These are phyloP conservation scores for Psilocybe azurescens DNA, from an alignment of 768 basidiomycete genomes.

Conservation along the genomic window DNA sequence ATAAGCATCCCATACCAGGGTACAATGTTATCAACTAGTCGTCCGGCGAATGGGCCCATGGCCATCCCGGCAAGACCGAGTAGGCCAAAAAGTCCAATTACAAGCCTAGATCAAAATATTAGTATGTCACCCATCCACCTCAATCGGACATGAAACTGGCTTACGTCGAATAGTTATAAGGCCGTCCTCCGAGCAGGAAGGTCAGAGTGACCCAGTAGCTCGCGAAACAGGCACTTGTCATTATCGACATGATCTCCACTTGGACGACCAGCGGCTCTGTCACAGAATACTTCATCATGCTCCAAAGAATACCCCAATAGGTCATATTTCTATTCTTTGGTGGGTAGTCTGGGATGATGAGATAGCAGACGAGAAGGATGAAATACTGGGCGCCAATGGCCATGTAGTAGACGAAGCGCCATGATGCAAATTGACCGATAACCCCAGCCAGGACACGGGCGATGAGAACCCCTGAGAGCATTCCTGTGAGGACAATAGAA, in stretches of 20 bases:
- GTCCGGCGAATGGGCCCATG: constrained; percentile 63
- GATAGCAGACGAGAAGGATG: constrained; percentile 62
- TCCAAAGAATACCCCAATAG: constrained; percentile 70
- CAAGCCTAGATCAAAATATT: constrained; percentile 24
- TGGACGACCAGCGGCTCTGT: constrained; percentile 84
- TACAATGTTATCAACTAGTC: constrained; percentile 60
- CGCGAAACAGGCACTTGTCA: constrained; percentile 60
- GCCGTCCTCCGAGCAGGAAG: constrained; percentile 76
- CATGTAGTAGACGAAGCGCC: constrained; percentile 79
- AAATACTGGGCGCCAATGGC: constrained; percentile 69
- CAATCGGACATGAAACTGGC: constrained; percentile 9
- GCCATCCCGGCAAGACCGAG: constrained; percentile 64
- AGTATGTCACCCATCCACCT: background rate
- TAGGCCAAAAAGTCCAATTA: constrained; percentile 68
- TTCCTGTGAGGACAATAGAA: constrained; percentile 69
- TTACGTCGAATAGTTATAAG: constrained; percentile 78
- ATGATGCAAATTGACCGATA: constrained; percentile 70
- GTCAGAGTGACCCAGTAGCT: constrained; percentile 78
- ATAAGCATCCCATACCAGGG: constrained; percentile 70
- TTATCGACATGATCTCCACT: constrained; percentile 60
- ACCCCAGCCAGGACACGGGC: constrained; percentile 78
- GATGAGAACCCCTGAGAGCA: constrained; percentile 73
- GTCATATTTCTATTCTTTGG: constrained; percentile 68
- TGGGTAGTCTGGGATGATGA: constrained; percentile 80
- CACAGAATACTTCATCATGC: constrained; percentile 73